Base-by-base conservation (phyloP, 2,329 filamentous ascomycete genomes). In the Elsinoe ampelina region DNA sequence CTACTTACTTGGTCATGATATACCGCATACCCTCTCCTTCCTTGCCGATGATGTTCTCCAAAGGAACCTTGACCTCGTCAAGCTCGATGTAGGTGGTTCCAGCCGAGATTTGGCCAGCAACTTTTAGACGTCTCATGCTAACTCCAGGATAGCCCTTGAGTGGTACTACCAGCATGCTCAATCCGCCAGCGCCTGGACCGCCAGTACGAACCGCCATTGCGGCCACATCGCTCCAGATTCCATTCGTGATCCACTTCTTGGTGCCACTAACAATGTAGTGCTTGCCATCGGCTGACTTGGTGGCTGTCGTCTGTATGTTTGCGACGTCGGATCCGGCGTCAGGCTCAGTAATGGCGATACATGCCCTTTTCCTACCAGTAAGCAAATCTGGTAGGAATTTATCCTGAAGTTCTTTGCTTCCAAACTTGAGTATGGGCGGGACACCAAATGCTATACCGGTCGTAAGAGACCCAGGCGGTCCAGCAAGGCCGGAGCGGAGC, bases 241-340 rank as follows among this genome's bases (percentile, higher is more conserved):
- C 86, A 63, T 86, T 87, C 0, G 84, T 87, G 65, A 87, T 87
- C 86, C 86, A 90, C 72, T 90, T 89, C 78, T 89, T 89, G 0
- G 79, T 77, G n/a, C 86, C 86, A 58, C 87, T 89, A 48, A 89
- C 72, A 47, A 89, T 77, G 65, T 85, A 90, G 63, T 81, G 72
- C 66, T 82, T 83, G 10, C 85, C 85, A 64, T 85, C 82, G 0
- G 73, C 65, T 5, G 75, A 79, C 67, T 82, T 84, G 3, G 69
- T 73, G 1, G 86, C 86, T 0, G 81, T 86, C 0, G 86, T 89
- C 3, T 77, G 77, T 61, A 89, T 86, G 63, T 84, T 85, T 5
- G 85, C 84, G 1, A 90, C 87, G 66, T 90, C 86, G 54, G 79
- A 83, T 0, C 87, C 86, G 0, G 85, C 85, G 54, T 81, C 82